These are phyloP conservation scores for Citropsis articulata DNA, from an alignment of 345 rosid genomes.

Conservation along the genomic window DNA sequence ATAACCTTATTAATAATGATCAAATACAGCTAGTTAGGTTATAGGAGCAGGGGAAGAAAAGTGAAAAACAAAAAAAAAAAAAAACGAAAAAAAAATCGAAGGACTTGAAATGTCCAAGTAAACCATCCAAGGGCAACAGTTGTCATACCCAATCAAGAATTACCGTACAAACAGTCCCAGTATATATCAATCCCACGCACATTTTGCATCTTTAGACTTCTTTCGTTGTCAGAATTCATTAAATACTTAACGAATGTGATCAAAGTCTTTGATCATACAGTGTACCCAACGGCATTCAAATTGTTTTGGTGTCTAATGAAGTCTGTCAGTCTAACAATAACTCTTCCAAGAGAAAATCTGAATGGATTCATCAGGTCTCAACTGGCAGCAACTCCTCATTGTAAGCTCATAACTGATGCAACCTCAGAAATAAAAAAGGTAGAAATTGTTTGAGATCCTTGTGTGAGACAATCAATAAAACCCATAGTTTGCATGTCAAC, in stretches of 20 bases:
- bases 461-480: slow-evolving; percentile 16
- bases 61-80: no score
- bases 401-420: slow-evolving; percentile 33
- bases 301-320: slow-evolving; percentile 19
- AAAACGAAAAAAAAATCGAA: background rate
- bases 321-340: slow-evolving; percentile 20
- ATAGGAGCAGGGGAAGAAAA: no score
- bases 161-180: background rate
- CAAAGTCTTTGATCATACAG: slow-evolving; percentile 11
- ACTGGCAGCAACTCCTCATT: slow-evolving; percentile 20
- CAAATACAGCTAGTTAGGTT: no score
- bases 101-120: background rate
- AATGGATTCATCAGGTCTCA: slow-evolving; percentile 13
- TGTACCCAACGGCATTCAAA: slow-evolving; percentile 15
- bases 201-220: slow-evolving; percentile 17
- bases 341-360: slow-evolving; percentile 5
- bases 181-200: background rate
- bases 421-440: slow-evolving; percentile 25
- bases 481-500: slow-evolving; percentile 24
- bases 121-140: background rate
- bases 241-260: slow-evolving; percentile 12
- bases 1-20: no score
- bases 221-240: slow-evolving; percentile 30
- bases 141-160: background rate
- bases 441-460: slow-evolving; percentile 31